A percentile compares a stretch with the other conserved stretches of the same genome.
Conservation (phyloP, 441 rosid genomes). For the Adansonia grandidieri region DNA sequence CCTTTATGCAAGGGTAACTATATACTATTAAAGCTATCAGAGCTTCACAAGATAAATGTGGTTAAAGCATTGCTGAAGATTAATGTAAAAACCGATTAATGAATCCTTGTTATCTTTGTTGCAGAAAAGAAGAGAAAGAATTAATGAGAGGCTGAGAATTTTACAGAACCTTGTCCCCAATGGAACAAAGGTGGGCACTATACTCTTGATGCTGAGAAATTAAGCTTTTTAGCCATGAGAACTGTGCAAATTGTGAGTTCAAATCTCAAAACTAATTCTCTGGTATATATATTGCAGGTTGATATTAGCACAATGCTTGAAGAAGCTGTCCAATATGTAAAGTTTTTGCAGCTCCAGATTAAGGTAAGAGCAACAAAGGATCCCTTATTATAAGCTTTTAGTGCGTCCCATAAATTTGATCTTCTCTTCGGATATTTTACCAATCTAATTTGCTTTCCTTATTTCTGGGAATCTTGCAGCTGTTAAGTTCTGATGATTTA, state of each 20-base stretch:
- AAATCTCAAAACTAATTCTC: background rate
- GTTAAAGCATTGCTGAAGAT: background rate
- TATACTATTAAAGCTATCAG: background rate
- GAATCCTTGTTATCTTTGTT: constrained; percentile 21
- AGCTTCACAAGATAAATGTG: background rate
- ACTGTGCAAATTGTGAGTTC: background rate
- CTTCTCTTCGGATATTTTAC: background rate
- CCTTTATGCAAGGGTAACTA: constrained; percentile 69
- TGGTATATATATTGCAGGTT: constrained; percentile 45
- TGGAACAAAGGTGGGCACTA: constrained; percentile 66
- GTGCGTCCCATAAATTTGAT: no score
- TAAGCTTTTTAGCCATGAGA: constrained; percentile 12
- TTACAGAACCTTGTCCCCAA: constrained; percentile 76
- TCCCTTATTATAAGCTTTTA: background rate
- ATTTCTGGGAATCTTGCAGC: constrained; percentile 37
- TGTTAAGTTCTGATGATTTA: constrained; percentile 71
- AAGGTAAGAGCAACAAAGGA: constrained; percentile 42
- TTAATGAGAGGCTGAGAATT: constrained; percentile 65
- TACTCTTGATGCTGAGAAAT: background rate
- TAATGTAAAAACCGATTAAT: constrained; percentile 2
- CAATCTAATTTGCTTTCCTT: constrained; percentile 9
- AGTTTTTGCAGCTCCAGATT: constrained; percentile 82
- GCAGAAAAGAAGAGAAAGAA: constrained; percentile 84
- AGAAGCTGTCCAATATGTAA: constrained; percentile 75
- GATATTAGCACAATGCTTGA: constrained; percentile 89